phyloP scores from a whole-genome alignment of 352 stramenopile species.

The Thraustochytrium striatum region DNA sequence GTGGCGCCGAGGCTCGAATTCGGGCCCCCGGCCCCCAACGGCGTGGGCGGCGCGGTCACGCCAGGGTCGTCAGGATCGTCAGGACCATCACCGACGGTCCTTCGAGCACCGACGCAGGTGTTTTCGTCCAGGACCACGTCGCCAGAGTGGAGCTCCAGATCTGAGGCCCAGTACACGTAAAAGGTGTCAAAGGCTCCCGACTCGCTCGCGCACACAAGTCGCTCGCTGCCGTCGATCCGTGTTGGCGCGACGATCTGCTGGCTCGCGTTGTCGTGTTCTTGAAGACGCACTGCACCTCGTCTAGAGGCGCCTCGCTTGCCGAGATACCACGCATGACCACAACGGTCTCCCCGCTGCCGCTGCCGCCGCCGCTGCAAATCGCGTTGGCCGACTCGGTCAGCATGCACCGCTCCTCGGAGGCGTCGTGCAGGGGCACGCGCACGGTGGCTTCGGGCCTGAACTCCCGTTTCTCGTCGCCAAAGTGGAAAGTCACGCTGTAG shows the following conservation, averaged over 20 bases:
- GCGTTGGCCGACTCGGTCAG: not conserved
- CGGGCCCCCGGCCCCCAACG: not conserved
- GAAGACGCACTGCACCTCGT: not conserved
- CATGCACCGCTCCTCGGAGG: not conserved
- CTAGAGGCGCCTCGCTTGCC: too few relatives aligned
- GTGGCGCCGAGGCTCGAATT: constrained; percentile 19
- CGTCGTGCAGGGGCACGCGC: not conserved
- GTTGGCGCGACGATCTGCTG: not conserved
- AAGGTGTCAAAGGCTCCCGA: not conserved
- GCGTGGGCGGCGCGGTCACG: not conserved
- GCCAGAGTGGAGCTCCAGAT: not conserved
- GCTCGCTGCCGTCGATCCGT: not conserved
- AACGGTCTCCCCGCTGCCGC: too few relatives aligned
- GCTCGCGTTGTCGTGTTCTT: not conserved
- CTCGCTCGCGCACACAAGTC: not conserved
- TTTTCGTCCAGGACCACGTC: not conserved
- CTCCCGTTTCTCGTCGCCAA: too few relatives aligned
- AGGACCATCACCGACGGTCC: too few relatives aligned
- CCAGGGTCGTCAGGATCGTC: too few relatives aligned
- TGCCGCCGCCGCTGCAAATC: not conserved
- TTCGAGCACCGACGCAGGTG: not conserved
- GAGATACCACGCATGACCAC: too few relatives aligned
- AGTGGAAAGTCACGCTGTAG: too few relatives aligned
- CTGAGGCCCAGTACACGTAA: not conserved
- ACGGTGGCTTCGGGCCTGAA: not conserved